A percentile compares a stretch with the other conserved stretches of the same genome.
These are phyloP conservation scores for Tetrahymena elliotti DNA, from an alignment of 73 alveolate genomes.

Conservation along the genomic window DNA sequence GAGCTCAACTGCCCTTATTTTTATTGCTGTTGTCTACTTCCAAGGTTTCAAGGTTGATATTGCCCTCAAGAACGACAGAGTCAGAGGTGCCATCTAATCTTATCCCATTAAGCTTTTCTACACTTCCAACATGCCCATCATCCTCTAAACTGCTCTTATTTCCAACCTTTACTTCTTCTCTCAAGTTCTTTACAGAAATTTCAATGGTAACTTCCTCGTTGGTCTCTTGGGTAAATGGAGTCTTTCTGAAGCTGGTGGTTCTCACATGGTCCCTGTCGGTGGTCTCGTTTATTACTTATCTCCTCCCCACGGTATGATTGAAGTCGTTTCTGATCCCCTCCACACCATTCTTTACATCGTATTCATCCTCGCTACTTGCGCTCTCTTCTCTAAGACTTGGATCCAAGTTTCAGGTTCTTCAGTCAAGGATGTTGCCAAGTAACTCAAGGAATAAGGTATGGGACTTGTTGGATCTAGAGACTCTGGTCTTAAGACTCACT, in stretches of 20 bases:
- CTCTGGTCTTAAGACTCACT: slow-evolving; percentile 66
- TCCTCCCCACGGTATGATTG: slow-evolving; percentile 88
- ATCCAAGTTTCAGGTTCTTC: slow-evolving; percentile 97
- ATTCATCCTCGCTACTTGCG: slow-evolving; percentile 96
- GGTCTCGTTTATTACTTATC: slow-evolving; percentile 98
- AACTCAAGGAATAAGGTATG: slow-evolving; percentile 97
- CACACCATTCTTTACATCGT: slow-evolving; percentile 95
- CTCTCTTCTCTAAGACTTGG: slow-evolving; percentile 98
- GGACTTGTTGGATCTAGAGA: slow-evolving; percentile 93
- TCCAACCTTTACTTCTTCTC: slow-evolving; percentile 99
- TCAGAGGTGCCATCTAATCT: slow-evolving; percentile 90
- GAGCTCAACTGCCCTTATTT: slow-evolving; percentile 94
- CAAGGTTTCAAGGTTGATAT: slow-evolving; percentile 96
- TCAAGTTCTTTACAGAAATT: slow-evolving; percentile 95
- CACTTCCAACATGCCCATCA: slow-evolving; percentile 99
- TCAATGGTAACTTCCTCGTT: slow-evolving; percentile 91
- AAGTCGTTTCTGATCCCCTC: slow-evolving; percentile 82
- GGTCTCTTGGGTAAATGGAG: slow-evolving; percentile 97
- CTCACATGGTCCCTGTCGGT: slow-evolving; percentile 91
- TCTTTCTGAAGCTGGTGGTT: slow-evolving; percentile 85
- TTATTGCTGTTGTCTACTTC: slow-evolving; percentile 97
- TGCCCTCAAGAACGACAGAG: slow-evolving; percentile 72
- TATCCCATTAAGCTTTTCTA: slow-evolving; percentile 99
- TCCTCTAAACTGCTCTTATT: slow-evolving; percentile 97
- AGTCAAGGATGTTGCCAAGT: slow-evolving; percentile 97